Evolutionary conservation across 2,329 filamentous ascomycete genomes (phyloP).

Genomic region (Aspergillus tamarii): DNA sequence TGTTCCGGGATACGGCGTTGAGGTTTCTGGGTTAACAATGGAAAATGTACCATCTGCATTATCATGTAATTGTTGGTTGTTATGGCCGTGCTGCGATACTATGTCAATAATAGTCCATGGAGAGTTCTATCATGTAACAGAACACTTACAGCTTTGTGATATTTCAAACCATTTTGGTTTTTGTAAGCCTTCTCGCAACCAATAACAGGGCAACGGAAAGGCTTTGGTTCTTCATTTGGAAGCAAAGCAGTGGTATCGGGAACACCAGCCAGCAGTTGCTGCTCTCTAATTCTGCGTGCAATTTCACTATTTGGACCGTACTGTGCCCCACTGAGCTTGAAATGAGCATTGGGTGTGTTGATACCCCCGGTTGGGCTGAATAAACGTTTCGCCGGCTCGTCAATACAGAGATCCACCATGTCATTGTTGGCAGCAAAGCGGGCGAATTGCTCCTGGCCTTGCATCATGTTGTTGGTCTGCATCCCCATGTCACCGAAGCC

Average conservation of each 20-base stretch:
- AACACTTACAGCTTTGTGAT: slow-evolving; percentile 67
- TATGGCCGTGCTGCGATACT: slow-evolving; percentile 73
- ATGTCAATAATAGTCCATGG: slow-evolving; percentile 23
- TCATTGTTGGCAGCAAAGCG: slow-evolving; percentile 52
- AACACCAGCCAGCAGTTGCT: slow-evolving; percentile 63
- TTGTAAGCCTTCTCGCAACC: slow-evolving; percentile 99
- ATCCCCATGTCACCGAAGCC: slow-evolving; percentile 65
- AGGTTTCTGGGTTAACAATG: slow-evolving; percentile 95
- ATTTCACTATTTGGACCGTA: slow-evolving; percentile 77
- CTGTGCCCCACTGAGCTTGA: slow-evolving; percentile 75
- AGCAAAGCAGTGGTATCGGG: slow-evolving; percentile 50
- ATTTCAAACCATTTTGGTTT: slow-evolving; percentile 98
- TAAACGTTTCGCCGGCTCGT: slow-evolving; percentile 91
- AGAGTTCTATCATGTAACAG: background rate
- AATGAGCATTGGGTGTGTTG: slow-evolving; percentile 68
- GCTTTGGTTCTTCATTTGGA: slow-evolving; percentile 88
- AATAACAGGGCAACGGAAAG: slow-evolving; percentile 96
- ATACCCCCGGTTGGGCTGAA: slow-evolving; percentile 82
- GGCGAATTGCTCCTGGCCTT: slow-evolving; percentile 44
- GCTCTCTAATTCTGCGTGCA: slow-evolving; percentile 66
- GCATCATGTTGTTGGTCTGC: slow-evolving; percentile 50
- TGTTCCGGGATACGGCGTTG: slow-evolving; percentile 90
- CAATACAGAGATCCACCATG: slow-evolving; percentile 70
- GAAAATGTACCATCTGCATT: slow-evolving; percentile 97
- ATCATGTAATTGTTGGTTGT: slow-evolving; percentile 94